These are phyloP conservation scores for Pythium diclinum DNA, from an alignment of 352 stramenopile species.

Conservation along the genomic window DNA sequence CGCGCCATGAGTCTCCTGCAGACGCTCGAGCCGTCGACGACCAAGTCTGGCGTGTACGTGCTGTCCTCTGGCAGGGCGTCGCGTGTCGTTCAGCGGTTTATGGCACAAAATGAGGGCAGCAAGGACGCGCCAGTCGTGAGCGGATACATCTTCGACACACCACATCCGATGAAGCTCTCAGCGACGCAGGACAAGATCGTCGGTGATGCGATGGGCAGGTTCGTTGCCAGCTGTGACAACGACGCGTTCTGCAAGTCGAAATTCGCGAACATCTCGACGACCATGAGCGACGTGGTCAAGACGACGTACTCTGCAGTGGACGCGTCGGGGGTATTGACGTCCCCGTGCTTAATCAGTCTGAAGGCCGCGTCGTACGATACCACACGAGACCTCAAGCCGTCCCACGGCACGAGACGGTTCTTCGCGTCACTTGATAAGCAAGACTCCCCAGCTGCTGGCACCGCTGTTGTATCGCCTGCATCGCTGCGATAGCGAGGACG, in stretches of 20 bases:
- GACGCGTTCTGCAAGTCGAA: constrained; percentile 6
- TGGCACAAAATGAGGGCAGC: neutral
- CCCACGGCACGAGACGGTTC: constrained; percentile 11
- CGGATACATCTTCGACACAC: constrained; percentile 19
- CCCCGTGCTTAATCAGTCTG: constrained; percentile 1
- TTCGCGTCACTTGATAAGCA: neutral
- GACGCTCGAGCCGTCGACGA: neutral
- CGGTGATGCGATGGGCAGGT: neutral
- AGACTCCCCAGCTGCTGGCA: neutral
- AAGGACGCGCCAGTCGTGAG: neutral
- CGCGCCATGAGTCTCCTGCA: neutral
- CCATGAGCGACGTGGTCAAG: constrained; percentile 9
- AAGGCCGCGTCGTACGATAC: constrained; percentile 5
- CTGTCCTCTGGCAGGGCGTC: constrained; percentile 3
- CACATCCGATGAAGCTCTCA: constrained; percentile 12
- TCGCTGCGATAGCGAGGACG: constrained; percentile 5
- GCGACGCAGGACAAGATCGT: neutral
- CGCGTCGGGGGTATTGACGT: neutral
- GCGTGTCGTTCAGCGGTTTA: constrained; percentile 8
- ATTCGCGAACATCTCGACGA: constrained; percentile 10
- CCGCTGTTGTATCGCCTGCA: constrained; percentile 17
- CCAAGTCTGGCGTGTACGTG: neutral
- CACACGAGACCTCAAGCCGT: constrained; percentile 1
- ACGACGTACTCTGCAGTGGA: neutral
- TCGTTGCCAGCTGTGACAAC: constrained; percentile 4